Evolutionary conservation across 2,329 filamentous ascomycete genomes (phyloP).

Genomic region (Paecilomyces fulvus): DNA sequence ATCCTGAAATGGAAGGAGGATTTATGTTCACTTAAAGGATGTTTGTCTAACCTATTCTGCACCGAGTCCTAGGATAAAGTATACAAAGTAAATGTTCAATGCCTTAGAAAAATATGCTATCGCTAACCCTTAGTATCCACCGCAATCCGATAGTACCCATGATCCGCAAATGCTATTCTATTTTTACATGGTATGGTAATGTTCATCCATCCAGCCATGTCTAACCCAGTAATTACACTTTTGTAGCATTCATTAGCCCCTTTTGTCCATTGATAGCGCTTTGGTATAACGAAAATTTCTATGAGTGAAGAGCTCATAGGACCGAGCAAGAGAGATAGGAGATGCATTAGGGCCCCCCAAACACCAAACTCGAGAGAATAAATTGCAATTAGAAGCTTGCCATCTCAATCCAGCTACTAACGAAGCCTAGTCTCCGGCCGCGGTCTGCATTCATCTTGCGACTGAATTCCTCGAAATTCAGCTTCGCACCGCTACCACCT

Average conservation of each 20-base stretch:
- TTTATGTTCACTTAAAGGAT: no score
- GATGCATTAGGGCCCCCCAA: neutral
- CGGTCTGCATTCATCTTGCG: conserved; percentile 61
- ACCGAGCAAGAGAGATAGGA: neutral
- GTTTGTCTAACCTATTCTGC: no score
- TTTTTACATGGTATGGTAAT: neutral
- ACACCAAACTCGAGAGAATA: neutral
- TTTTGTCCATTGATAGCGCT: neutral
- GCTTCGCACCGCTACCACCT: conserved; percentile 65
- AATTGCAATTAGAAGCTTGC: conserved; percentile 43
- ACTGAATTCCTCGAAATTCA: conserved; percentile 75
- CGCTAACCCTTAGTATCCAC: no score
- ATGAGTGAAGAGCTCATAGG: neutral
- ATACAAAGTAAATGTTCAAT: no score
- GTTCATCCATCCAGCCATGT: neutral
- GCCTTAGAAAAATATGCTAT: no score
- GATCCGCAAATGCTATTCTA: neutral
- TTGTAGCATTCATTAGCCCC: neutral
- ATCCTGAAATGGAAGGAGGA: no score
- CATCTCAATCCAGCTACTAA: conserved; percentile 85
- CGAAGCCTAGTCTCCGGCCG: conserved; percentile 63
- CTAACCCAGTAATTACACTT: neutral
- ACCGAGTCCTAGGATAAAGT: no score
- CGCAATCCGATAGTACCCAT: no score
- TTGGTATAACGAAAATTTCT: neutral